phyloP scores from a whole-genome alignment of 208 protist species.

The Trypanosoma cruzi region DNA sequence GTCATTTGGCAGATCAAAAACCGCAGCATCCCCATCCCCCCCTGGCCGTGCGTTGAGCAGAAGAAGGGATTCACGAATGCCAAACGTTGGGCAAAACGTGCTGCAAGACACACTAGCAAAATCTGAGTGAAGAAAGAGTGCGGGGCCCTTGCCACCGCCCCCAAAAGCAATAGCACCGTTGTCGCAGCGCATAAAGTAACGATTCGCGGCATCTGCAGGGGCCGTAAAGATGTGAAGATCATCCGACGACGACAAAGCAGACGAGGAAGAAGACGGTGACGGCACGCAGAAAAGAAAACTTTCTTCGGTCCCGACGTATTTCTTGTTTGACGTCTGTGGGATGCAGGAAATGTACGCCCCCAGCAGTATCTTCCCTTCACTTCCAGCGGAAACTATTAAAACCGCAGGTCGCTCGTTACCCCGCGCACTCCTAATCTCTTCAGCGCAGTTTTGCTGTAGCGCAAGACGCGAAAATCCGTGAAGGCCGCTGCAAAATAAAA shows the following conservation, averaged over 20 bases:
- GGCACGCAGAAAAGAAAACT: conserved; percentile 22
- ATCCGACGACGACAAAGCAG: background rate
- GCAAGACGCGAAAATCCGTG: conserved; percentile 19
- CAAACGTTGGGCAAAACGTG: conserved; percentile 25
- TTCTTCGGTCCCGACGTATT: conserved; percentile 18
- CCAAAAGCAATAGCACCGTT: conserved; percentile 18
- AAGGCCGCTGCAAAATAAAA: conserved; percentile 14
- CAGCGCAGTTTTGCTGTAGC: conserved; percentile 14
- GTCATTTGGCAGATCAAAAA: background rate
- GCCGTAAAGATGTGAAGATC: conserved; percentile 1
- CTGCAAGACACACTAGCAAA: conserved; percentile 18
- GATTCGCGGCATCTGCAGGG: conserved; percentile 12
- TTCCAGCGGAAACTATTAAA: conserved; percentile 16
- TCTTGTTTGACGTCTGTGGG: conserved; percentile 4
- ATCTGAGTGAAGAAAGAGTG: conserved; percentile 11
- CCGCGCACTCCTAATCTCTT: background rate
- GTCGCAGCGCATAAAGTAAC: conserved; percentile 20
- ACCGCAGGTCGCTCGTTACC: conserved; percentile 9
- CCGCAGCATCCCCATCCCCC: background rate
- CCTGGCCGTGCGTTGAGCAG: background rate
- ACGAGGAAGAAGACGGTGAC: background rate
- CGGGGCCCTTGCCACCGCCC: conserved; percentile 26
- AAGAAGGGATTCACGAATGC: conserved; percentile 8
- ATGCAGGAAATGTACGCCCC: conserved; percentile 22
- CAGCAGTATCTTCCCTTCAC: background rate